Evolutionary conservation across 768 basidiomycete genomes (phyloP), one percentile per base, ranked within the genome.

Genomic region (Steccherinum ochraceum): DNA sequence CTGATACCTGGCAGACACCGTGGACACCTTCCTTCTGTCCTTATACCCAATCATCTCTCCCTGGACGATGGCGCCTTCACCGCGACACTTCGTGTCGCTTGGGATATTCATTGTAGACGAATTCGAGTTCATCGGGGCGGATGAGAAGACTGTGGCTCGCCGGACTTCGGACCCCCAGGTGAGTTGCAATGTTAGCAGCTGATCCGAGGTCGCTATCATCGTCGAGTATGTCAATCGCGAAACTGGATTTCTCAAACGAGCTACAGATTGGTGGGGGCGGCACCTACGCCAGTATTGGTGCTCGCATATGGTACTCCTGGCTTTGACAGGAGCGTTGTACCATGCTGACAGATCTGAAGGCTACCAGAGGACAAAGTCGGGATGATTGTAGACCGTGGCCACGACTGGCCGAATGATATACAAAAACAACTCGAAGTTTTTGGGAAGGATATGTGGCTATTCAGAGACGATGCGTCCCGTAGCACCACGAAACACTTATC

Each of bases 71-170:
- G n/a, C n/a, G n/a, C n/a, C n/a, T n/a, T n/a, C n/a, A n/a, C n/a
- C n/a, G n/a, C n/a, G 61, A 24, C 56, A 65, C 39, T 83, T 90
- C 44, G 80, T 78, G 18, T 81, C 84, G n/a, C 71, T 93, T 23
- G 93, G 92, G 5, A 81, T 93, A 80, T 94, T 94, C 71, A 93
- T 96, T 60, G 78, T 94, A 58, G 93, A 96, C 65, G 76, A 84
- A 54, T 88, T 93, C 58, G 72, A 76, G 2, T 86, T 81, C 60
- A 59, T 69, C 45, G 79, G 85, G 52, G 74, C 42, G 86, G 77
- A 1, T 81, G 74, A 43, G n/a, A 7, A 43, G 7, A 19, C 10
- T 10, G 41, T 43, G 30, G 7, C 30, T 7, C 30, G 30, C 7
- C 7, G 41, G 21, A 10, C 41, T 18, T 43, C 41, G 18, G 21